Base-by-base conservation (phyloP, 176 grass and related monocot species). In the Zoysia japonica region DNA sequence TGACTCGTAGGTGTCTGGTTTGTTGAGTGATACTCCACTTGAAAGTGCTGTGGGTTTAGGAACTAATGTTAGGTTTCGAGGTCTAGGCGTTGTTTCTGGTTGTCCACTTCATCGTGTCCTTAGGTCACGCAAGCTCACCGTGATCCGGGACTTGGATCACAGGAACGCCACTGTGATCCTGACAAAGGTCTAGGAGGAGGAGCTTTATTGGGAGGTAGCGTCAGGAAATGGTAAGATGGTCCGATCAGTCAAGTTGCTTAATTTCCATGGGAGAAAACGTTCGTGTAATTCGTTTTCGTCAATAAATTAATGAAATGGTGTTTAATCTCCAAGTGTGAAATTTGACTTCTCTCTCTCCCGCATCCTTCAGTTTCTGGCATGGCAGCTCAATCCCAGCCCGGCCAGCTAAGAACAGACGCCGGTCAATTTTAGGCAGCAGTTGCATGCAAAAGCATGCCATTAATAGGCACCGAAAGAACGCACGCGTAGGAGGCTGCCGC, bases 221-320 rank as follows among this genome's bases (percentile, higher is more conserved):
- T 28, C 28, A 16, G 28, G 57, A 15, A 5, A 17, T 46, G 38
- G 12, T 49, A 40, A 13, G 49, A 5, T 42, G 3, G 5, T 60
- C 61, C 6, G 45, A 17, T 46, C 35, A 63, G 65, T 78, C 66
- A 19, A 3, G 50, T 35, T 10, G 8, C 20, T 61, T 36, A 35
- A 28, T 61, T 28, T 28, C 28, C 28, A 38, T 55, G 56, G 56
- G 36, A 42, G 20, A 17, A 55, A 47, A 9, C 36, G 2, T 76
- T 20, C 53, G 45, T 74, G 66, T 83, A 74, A 87, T 65, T 55
- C 10, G 40, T 53, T 77, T 38, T 65, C 59, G 15, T 56, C 52
- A 41, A 66, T 66, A 14, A 57, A 75, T 46, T 14, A 46, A 14
- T 9, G 3, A 61, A 36, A 61, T 36, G 8, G 8, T 61, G 52